Evolutionary conservation across 331 rosid species (phyloP), one percentile per base, ranked within the genome.

Genomic region (Quercus lobata): DNA sequence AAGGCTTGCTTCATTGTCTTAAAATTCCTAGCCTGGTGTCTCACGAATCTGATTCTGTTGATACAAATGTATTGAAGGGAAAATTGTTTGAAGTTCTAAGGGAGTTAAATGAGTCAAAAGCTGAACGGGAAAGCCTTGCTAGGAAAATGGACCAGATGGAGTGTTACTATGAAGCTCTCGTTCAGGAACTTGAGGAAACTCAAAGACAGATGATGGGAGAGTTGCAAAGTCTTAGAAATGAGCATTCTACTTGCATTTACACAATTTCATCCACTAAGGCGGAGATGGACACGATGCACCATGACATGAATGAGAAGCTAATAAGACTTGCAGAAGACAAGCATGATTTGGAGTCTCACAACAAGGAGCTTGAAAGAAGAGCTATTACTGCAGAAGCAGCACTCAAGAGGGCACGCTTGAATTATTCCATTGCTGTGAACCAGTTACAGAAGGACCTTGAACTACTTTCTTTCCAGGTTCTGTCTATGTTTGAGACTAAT

Each of bases 131-230:
- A 80, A 80, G 89, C 89, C 98, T 96, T 77, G 89, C 86, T 30
- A 88, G 86, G 68, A 96, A 96, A 92, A 94, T 91, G 93, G 99
- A 90, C 80, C 98, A 93, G 93, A 96, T 96, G 99, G 99, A 96
- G 86, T 93, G 98, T 90, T 96, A 96, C 84, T 96, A 96, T 57
- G 99, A 96, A 90, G 97, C 98, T 86, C 98, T 96, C 72, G 88
- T 96, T 80, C 97, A 92, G 81, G 99, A 96, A 83, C 97, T 96
- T 79, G 99, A 96, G 90, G 98, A 92, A 90, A 96, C 81, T 81
- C 99, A 96, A 81, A 88, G 98, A 81, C 97, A 87, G 90, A 86
- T 96, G 95, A 88, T 96, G 90, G 98, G 86, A 62, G 98, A 96
- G 89, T 84, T 96, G 91, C 98, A 96, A 89, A 93, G 76, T 87